These are phyloP conservation scores for Cryoendolithus antarcticus DNA, from an alignment of 2,329 filamentous ascomycete species.

Conservation along the genomic window DNA sequence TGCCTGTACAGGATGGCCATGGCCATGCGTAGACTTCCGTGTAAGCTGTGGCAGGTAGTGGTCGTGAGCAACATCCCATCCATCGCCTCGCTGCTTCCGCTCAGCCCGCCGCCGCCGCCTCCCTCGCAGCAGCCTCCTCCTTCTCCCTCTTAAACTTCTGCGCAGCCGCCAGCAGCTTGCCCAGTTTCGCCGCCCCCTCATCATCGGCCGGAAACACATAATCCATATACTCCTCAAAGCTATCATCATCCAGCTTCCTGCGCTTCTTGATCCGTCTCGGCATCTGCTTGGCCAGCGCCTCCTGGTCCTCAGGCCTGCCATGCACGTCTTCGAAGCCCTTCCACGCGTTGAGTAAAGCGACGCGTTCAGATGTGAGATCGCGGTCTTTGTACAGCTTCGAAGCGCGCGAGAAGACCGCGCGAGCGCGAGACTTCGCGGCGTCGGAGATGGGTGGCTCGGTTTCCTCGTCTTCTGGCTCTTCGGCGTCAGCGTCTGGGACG, in stretches of 20 bases:
- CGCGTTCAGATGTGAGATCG: conserved; percentile 87
- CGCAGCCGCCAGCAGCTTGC: conserved; percentile 72
- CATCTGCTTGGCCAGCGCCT: conserved; percentile 84
- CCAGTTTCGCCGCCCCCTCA: conserved; percentile 57
- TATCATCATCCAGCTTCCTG: conserved; percentile 81
- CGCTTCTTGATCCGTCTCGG: conserved; percentile 85
- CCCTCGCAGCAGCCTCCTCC: conserved; percentile 9
- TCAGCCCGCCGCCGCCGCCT: too few species aligned
- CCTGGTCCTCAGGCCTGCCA: conserved; percentile 61
- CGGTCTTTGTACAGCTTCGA: conserved; percentile 79
- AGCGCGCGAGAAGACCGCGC: conserved; percentile 73
- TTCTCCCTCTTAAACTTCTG: conserved; percentile 71
- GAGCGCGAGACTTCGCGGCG: conserved; percentile 68
- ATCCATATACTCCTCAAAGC: conserved; percentile 92
- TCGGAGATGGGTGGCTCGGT: conserved; percentile 57
- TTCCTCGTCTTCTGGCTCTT: conserved; percentile 43
- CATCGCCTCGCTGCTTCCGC: background rate
- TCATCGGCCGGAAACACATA: conserved; percentile 96
- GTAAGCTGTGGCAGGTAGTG: too few species aligned
- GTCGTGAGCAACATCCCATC: too few species aligned
- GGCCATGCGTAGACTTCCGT: too few species aligned
- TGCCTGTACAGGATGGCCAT: too few species aligned
- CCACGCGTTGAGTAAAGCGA: conserved; percentile 83
- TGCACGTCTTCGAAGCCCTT: conserved; percentile 81
- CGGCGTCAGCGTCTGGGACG: conserved; percentile 61